A percentile compares a stretch with the other conserved stretches of the same genome.
Evolutionary conservation across 169 alveolate species (phyloP).

Genomic region (Theileria orientalis): DNA sequence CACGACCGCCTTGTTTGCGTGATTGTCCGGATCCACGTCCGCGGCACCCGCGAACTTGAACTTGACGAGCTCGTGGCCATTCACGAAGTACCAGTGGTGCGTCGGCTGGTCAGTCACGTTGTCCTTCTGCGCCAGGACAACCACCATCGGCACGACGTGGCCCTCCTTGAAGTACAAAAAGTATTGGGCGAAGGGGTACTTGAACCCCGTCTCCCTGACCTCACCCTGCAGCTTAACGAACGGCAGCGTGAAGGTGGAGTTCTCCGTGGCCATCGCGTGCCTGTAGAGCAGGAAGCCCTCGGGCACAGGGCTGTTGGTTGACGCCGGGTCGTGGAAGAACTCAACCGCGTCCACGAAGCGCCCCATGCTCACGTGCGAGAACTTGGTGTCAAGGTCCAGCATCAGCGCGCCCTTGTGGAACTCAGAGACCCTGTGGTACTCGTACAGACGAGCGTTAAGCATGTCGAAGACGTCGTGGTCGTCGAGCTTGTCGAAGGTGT

Average conservation of each 20-base stretch:
- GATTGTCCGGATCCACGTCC: constrained; percentile 1
- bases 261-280: constrained; percentile 5
- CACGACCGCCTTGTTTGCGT: background rate
- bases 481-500: background rate
- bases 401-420: background rate
- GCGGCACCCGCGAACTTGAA: background rate
- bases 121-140: constrained; percentile 3
- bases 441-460: background rate
- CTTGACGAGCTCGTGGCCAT: background rate
- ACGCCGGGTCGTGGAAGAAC: constrained; percentile 2
- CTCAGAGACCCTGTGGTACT: background rate
- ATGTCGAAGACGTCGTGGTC: constrained; percentile 2
- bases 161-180: constrained; percentile 13
- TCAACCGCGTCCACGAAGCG: background rate
- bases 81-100: constrained; percentile 3
- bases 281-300: constrained; percentile 17
- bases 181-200: background rate
- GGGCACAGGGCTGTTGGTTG: constrained; percentile 5
- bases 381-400: constrained; percentile 12
- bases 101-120: background rate
- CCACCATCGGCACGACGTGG: background rate
- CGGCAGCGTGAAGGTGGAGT: constrained; percentile 11
- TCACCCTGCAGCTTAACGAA: constrained; percentile 2
- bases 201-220: background rate
- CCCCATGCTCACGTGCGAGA: constrained; percentile 14